phyloP scores from a whole-genome alignment of 495 filamentous ascomycete genomes.

The Aspergillus ellipticus region DNA sequence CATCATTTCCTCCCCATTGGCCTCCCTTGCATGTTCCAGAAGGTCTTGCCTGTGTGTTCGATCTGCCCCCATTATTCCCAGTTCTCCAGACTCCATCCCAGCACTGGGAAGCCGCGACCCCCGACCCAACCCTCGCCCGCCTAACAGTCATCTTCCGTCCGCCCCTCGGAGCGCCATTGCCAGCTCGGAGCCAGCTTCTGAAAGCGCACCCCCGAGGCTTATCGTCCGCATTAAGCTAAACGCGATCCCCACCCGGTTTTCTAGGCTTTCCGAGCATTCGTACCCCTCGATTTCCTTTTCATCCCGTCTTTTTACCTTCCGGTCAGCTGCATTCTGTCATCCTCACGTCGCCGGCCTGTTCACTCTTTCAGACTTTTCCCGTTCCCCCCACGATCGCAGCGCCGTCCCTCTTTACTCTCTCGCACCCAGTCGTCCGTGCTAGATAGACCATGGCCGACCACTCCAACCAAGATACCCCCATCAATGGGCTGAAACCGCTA shows the following conservation, averaged over 20 bases:
- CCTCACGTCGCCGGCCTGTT: not conserved
- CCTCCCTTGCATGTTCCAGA: no score
- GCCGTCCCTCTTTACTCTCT: not conserved
- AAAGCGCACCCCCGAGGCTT: conserved; percentile 4
- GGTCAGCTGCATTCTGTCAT: conserved; percentile 2
- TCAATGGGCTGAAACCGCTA: conserved; percentile 31
- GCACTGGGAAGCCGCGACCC: no score
- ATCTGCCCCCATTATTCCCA: no score
- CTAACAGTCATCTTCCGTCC: no score
- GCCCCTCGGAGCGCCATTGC: not conserved
- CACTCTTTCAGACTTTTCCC: conserved; percentile 4
- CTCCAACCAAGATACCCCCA: conserved; percentile 12
- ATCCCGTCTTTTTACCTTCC: conserved; percentile 1
- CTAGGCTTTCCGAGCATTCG: conserved; percentile 5
- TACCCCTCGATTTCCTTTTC: conserved; percentile 7
- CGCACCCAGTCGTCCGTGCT: not conserved
- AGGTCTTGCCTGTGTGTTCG: no score
- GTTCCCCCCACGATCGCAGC: not conserved
- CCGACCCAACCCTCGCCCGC: not conserved
- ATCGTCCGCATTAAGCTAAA: conserved; percentile 15
- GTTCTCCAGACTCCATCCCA: no score
- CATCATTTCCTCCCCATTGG: no score
- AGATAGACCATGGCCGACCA: conserved; percentile 18
- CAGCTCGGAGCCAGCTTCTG: conserved; percentile 1
- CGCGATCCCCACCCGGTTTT: conserved; percentile 7